These are phyloP conservation scores for Heterobasidion occidentale DNA, from an alignment of 1,284 basidiomycete species.

Conservation along the genomic window DNA sequence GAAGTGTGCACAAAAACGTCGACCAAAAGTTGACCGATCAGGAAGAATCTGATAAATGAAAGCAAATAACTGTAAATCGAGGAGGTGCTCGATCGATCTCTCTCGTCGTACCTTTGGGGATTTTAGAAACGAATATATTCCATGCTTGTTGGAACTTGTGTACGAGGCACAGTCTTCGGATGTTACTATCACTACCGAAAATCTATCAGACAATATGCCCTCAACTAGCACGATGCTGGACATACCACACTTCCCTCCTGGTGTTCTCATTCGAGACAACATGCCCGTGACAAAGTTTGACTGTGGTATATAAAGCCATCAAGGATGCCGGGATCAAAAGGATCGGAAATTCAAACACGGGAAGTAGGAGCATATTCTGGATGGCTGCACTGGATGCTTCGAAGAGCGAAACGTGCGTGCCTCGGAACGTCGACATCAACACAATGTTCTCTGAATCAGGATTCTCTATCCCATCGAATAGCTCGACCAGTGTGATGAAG, in stretches of 20 bases:
- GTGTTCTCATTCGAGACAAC: conserved; percentile 3
- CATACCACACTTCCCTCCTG: conserved; percentile 10
- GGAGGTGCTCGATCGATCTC: no score
- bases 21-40: no score
- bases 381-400: conserved; percentile 9
- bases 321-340: conserved; percentile 11
- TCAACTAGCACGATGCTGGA: background rate
- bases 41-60: no score
- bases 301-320: conserved; percentile 9
- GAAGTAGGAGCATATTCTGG: conserved; percentile 13
- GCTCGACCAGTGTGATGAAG: conserved; percentile 5
- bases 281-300: conserved; percentile 11
- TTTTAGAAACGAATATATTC: no score
- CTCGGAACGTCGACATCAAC: conserved; percentile 10
- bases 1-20: no score
- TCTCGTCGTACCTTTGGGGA: no score
- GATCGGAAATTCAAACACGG: conserved; percentile 7
- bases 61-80: no score
- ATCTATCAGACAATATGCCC: no score
- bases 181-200: no score
- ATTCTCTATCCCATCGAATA: conserved; percentile 6
- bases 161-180: no score
- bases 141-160: no score
- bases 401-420: conserved; percentile 12
- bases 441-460: conserved; percentile 4